These are phyloP conservation scores for Mortierella sp. DNA, from an alignment of 371 early-diverging fungal species.

Conservation along the genomic window DNA sequence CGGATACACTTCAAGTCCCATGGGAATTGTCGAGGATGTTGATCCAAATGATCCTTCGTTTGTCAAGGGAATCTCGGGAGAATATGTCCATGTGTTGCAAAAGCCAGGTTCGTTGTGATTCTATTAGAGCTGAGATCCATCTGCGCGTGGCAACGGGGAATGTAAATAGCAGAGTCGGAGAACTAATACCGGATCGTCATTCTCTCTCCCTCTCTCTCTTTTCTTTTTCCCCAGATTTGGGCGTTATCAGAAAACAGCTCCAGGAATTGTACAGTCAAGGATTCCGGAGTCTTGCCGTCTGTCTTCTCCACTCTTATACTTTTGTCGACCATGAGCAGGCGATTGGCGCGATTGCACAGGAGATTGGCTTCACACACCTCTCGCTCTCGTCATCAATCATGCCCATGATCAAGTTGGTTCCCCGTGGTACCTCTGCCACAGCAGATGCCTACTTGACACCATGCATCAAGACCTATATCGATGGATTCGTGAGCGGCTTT, in stretches of 20 bases:
- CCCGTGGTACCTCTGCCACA: conserved; percentile 90
- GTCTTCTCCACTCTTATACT: conserved; percentile 93
- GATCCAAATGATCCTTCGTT: conserved; percentile 47
- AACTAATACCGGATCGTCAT: neutral
- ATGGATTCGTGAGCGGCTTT: conserved; percentile 88
- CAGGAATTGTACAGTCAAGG: conserved; percentile 73
- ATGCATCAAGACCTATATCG: conserved; percentile 84
- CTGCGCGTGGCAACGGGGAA: neutral
- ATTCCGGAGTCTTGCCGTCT: conserved; percentile 87
- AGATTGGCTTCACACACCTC: conserved; percentile 86
- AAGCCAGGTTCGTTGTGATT: conserved; percentile 64
- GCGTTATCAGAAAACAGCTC: conserved; percentile 66
- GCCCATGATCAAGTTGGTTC: conserved; percentile 96
- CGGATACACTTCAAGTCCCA: conserved; percentile 74
- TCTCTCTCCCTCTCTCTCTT: neutral
- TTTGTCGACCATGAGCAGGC: conserved; percentile 86
- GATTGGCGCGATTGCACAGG: conserved; percentile 75
- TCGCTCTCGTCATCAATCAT: conserved; percentile 86
- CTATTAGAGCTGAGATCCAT: neutral
- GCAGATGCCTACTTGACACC: conserved; percentile 97
- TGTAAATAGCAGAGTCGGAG: neutral
- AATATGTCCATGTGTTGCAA: conserved; percentile 78
- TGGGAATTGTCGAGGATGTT: conserved; percentile 57
- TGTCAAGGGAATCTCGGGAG: conserved; percentile 87
- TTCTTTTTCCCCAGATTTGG: conserved; percentile 54